Base-by-base conservation (phyloP, 345 rosid species). In the Passiflora organensis region DNA sequence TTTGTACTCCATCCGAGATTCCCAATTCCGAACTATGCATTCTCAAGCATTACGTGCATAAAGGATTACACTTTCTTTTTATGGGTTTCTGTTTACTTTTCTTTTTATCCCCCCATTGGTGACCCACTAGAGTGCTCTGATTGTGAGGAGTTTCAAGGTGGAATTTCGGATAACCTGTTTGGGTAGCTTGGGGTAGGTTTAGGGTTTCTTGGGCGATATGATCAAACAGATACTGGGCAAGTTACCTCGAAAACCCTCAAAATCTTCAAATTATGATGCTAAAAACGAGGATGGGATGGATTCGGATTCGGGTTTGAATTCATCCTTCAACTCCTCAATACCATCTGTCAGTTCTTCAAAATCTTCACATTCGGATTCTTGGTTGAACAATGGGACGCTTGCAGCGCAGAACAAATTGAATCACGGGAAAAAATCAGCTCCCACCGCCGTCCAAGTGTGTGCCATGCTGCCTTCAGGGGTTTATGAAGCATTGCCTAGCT, bases 221-320 rank as follows among this genome's bases (percentile, higher is more conserved):
- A 79, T 86, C 73, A 86, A 78, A 66, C 90, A 86, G 74, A 86
- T 86, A 76, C 63, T 83, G 51, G 88, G 90, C 32, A 81, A 83
- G 72, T 62, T 86, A 53, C 95, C 91, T 37, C 61, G 81, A 28
- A 86, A 86, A 59, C 84, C 86, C 32, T 79, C 90, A 18, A 86
- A 83, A 60, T 75, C 95, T 13, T 79, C 76, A 12, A 60, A 64
- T 16, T 65, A 63, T 68, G 86, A 80, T 43, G 72, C 82, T 0
- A 72, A 64, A 49, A 70, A 74, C 52, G 93, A 73, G 22, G 74
- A 68, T 53, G 85, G 34, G 34, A 2, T 60, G 66, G 73, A 79
- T 61, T 67, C 63, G 18, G 28, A 57, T 62, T 53, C 76, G 32
- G 48, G 69, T 69, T n/a, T 69, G 21, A 60, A 69, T 53, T 72